Base-by-base conservation (phyloP, 164 flowering plant species). In the Hamamelis virginiana region DNA sequence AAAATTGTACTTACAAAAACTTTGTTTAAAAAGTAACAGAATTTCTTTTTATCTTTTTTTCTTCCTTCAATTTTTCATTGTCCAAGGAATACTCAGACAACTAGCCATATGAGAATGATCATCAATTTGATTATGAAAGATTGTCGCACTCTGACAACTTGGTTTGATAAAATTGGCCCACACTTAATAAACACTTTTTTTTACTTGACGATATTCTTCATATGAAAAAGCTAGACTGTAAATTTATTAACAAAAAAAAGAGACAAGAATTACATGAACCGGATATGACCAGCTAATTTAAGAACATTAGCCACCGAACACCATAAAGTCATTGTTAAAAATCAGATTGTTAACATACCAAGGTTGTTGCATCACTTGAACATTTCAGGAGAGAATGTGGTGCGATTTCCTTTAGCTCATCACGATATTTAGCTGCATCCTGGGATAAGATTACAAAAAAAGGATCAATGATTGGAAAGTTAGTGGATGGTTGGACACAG, bases 311-410 rank as follows among this genome's bases (percentile, higher is more conserved):
- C 6, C 41, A 33, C 41, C 41, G 41, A 33, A 33, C 41, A 33
- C 41, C 6, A 33, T 2, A 6, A 2, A 33, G 41, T 33, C 41
- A 25, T 0, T 26, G 43, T 14, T n/a, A 26, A 41, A 60, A 77
- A 68, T 1, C 6, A 23, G 4, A 57, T 43, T 12, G 9, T 28
- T 45, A 16, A 13, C 80, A 48, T 89, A 92, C 97, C 90, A 87
- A 73, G 66, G 97, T 92, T 33, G 96, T 92, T 56, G 96, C 91
- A 77, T 92, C 97, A 77, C 96, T 90, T 28, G 91, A 83, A 78
- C 96, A 92, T 74, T 87, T 87, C 72, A 92, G 74, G 57, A 92
- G 88, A 66, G 82, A 78, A 58, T 84, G 80, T 0, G 97, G 97
- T 3, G 92, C 85, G 58, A 89, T 80, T 73, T 85, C 82, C 76